Base-by-base conservation (phyloP, 441 rosid species). In the Populus hybrid region DNA sequence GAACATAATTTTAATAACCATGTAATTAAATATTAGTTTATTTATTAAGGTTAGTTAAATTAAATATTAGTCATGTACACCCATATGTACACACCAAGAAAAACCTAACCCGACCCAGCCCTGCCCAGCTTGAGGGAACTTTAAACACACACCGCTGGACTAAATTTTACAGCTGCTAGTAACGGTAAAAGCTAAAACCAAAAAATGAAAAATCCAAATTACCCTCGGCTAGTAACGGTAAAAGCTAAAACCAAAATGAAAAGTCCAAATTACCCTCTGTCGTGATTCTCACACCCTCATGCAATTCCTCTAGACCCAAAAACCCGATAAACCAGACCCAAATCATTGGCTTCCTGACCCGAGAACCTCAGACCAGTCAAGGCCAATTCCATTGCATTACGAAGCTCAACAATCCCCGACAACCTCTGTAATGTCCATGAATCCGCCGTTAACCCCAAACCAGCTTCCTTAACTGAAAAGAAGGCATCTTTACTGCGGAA, bases 371-470 rank as follows among this genome's bases (percentile, higher is more conserved):
- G 86, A 20, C 87, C 95, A 65, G 96, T 90, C 79, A 93, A 85
- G 7, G 96, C 89, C 81, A 93, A 75, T n/a, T 92, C 98, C 89
- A 93, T 82, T 5, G 98, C 91, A 23, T 83, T 84, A 1, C 95
- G 96, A 23, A 74, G 79, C 36, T 95, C 97, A 11, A 95, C 91
- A 11, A 95, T 92, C 21, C 77, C 67, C 10, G 98, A 95, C 24
- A 95, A 67, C 73, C 99, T 77, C 89, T 95, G 96, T 1, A 95
- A 85, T 38, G 97, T 86, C n/a, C 99, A 97, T 3, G 92, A 86
- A 85, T 93, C 98, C 10, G 97, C 98, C 14, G 90, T 89, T 61
- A 95, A 84, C 11, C 88, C 97, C 76, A 92, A 57, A 81, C 91
- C 98, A 2, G 92, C 92, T 87, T 95, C 99, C 78, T 91, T 93